phyloP scores from a whole-genome alignment of 768 basidiomycete species.

The Tylopilus cervinicoccineus region DNA sequence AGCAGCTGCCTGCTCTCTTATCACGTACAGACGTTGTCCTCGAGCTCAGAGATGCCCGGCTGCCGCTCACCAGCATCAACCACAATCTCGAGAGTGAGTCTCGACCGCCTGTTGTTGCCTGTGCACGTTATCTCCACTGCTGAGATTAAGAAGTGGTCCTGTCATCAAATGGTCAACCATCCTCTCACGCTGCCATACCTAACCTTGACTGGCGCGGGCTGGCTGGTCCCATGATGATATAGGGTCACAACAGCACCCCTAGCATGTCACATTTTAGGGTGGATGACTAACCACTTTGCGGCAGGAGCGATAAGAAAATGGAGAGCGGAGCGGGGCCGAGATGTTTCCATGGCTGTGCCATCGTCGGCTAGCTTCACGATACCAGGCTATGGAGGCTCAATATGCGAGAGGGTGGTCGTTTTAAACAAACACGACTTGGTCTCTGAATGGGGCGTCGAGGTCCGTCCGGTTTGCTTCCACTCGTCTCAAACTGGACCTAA shows the following conservation, averaged over 20 bases:
- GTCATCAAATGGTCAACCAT: constrained; percentile 18
- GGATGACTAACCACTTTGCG: constrained; percentile 19
- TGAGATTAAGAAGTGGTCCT: constrained; percentile 5
- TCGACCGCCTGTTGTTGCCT: neutral
- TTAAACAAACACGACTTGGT: constrained; percentile 93
- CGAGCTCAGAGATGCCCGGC: constrained; percentile 88
- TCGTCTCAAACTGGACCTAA: constrained; percentile 7
- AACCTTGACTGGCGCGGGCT: constrained; percentile 12
- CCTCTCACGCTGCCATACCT: constrained; percentile 21
- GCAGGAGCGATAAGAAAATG: constrained; percentile 65
- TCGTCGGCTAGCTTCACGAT: constrained; percentile 25
- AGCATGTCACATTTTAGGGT: constrained; percentile 10
- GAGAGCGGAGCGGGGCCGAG: constrained; percentile 64
- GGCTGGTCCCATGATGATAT: constrained; percentile 9
- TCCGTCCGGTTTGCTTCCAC: constrained; percentile 29
- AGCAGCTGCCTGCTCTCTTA: constrained; percentile 70
- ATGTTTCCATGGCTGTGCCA: constrained; percentile 38
- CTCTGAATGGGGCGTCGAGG: constrained; percentile 83
- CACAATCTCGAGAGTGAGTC: constrained; percentile 75
- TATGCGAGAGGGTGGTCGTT: constrained; percentile 85
- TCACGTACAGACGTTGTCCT: constrained; percentile 87
- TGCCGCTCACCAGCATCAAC: constrained; percentile 94
- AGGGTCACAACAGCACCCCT: constrained; percentile 9
- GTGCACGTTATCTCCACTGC: constrained; percentile 1
- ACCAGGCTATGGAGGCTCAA: constrained; percentile 25